A percentile compares a stretch with the other conserved stretches of the same genome.
These are phyloP conservation scores for Nemophila menziesii DNA, from an alignment of 257 asterid genomes.

Conservation along the genomic window DNA sequence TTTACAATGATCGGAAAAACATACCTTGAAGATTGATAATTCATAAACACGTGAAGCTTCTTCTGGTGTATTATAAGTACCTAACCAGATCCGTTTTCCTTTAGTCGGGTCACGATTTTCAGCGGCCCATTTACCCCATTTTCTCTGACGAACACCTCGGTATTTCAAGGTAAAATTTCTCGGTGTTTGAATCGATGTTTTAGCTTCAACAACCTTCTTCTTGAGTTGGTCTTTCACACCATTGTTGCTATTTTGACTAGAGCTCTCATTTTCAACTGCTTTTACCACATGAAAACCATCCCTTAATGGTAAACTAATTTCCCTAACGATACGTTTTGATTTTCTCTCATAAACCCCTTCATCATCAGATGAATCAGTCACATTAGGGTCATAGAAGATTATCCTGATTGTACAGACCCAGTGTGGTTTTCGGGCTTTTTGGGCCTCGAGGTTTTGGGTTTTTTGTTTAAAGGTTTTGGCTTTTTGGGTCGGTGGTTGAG, in stretches of 20 bases:
- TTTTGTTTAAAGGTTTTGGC: too few species aligned
- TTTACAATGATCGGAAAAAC: too few species aligned
- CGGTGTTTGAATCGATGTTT: too few species aligned
- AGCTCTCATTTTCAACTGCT: conserved; percentile 24
- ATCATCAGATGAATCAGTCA: conserved; percentile 82
- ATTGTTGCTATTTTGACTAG: conserved; percentile 35
- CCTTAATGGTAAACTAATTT: conserved; percentile 27
- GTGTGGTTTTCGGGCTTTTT: too few species aligned
- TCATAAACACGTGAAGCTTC: background rate
- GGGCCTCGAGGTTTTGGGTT: too few species aligned
- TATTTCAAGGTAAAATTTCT: background rate
- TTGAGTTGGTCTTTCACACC: conserved; percentile 20
- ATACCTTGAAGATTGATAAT: too few species aligned
- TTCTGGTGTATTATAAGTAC: conserved; percentile 1
- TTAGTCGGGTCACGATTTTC: background rate
- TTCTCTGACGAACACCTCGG: conserved; percentile 2
- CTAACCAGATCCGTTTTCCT: background rate
- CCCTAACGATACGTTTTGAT: conserved; percentile 39
- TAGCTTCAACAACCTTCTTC: too few species aligned
- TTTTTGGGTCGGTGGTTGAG: too few species aligned
- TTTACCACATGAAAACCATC: background rate
- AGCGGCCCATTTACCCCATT: conserved; percentile 3
- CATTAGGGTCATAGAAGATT: conserved; percentile 65
- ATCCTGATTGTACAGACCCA: conserved; percentile 42
- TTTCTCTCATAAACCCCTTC: conserved; percentile 24